Evolutionary conservation across 1,284 basidiomycete species (phyloP), one percentile per base, ranked within the genome.

Genomic region (Ustilago trichophora): DNA sequence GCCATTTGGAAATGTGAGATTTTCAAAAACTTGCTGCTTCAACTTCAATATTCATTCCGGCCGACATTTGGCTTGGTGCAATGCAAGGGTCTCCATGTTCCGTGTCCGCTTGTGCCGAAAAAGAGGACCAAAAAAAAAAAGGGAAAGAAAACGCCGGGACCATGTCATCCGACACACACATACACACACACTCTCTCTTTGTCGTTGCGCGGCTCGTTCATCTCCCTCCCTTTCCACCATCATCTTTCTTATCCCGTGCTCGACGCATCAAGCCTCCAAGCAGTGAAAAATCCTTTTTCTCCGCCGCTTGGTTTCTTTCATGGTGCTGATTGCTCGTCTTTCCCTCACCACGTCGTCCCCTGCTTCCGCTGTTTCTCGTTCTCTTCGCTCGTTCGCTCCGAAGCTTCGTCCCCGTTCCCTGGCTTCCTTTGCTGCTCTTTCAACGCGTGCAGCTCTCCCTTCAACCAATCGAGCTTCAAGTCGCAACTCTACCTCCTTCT

Each of bases 351-450:
- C 42, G 27, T 36, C 32, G 24, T 34, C 46, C 9, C 24, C 36
- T 26, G 33, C 22, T 12, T 32, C 34, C 31, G 40, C 36, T n/a
- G n/a, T n/a, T 44, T 41, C 54, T 49, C 60, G 50, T 26, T 50
- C 54, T 36, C 29, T 57, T 44, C 45, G 54, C 54, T 57, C 60
- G 49, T 57, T 64, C 49, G 60, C 45, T 64, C 54, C 49, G 12
- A 38, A 29, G 44, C 45, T 52, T 31, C 45, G 35, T 48, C 49
- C 40, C 41, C 35, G 16, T 53, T 49, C 34, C 49, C 11, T 29
- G 7, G 31, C 41, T 16, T 12, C 35, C 6, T n/a, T 33, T 19
- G 21, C 40, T 33, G 21, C 45, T 24, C 33, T 45, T 29, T 35
- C 60, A 16, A 31, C 46, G 3, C 33, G 16, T 16, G n/a, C 46